A percentile compares a stretch with the other conserved stretches of the same genome.
Conservation (phyloP, 73 alveolate species). For the Uronychia setigera region DNA sequence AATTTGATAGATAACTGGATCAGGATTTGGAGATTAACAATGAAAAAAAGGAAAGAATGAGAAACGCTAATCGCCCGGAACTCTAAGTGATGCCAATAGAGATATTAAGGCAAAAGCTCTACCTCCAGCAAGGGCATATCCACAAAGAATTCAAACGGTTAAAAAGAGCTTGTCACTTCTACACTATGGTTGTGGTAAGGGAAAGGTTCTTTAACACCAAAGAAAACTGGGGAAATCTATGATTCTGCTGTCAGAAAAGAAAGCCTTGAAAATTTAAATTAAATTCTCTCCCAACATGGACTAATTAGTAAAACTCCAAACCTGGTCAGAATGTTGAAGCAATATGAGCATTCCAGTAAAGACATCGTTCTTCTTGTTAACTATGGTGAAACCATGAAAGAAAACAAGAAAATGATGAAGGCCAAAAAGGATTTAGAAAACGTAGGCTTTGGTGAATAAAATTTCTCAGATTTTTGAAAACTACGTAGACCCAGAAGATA, state of each 20-base stretch:
- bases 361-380: background rate
- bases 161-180: background rate
- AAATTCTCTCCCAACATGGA: background rate
- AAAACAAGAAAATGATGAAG: background rate
- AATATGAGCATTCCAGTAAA: background rate
- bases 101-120: background rate
- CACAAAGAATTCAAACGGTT: background rate
- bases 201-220: background rate
- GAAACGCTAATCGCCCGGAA: background rate
- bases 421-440: background rate
- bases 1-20: background rate
- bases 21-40: background rate
- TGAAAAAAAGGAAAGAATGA: background rate
- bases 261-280: background rate
- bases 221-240: background rate
- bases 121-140: background rate
- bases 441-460: too few relatives aligned
- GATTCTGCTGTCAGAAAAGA: background rate
- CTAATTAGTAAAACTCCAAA: background rate
- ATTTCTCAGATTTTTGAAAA: background rate
- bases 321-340: background rate
- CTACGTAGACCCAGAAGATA: background rate
- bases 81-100: background rate
- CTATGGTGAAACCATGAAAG: background rate
- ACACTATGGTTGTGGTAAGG: background rate